Percentiles rank a stretch among this genome's conserved stretches.
These are phyloP conservation scores for Rossbeevera mucosa DNA, from an alignment of 768 basidiomycete species.

Conservation along the genomic window DNA sequence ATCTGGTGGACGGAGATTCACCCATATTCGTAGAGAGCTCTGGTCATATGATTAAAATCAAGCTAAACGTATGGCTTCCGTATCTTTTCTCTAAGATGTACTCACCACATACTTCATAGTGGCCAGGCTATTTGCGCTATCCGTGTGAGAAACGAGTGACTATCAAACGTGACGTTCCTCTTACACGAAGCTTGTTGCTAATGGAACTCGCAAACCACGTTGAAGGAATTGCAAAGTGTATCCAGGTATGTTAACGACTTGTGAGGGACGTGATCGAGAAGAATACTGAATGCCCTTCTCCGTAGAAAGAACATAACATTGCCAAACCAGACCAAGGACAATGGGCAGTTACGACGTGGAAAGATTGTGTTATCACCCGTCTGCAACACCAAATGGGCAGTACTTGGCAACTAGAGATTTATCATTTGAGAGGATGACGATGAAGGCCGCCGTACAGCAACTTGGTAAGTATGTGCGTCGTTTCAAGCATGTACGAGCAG, in stretches of 20 bases:
- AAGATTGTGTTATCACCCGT: conserved; percentile 36
- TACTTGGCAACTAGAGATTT: conserved; percentile 42
- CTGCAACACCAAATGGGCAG: conserved; percentile 38
- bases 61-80: conserved; percentile 29
- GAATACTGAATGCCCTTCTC: not conserved
- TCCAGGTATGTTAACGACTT: conserved; percentile 28
- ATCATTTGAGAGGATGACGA: conserved; percentile 22
- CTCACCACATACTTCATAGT: conserved; percentile 28
- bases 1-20: conserved; percentile 18
- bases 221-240: conserved; percentile 26
- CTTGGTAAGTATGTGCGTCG: conserved; percentile 4
- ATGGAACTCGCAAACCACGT: conserved; percentile 29
- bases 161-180: conserved; percentile 28
- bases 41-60: conserved; percentile 33
- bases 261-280: not conserved
- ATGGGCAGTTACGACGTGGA: conserved; percentile 35
- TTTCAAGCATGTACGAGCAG: conserved; percentile 7
- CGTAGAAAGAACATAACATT: conserved; percentile 24
- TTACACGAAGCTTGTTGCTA: conserved; percentile 32
- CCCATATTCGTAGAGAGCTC: conserved; percentile 17
- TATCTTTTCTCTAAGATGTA: not conserved
- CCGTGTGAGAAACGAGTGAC: conserved; percentile 36
- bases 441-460: conserved; percentile 1
- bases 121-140: conserved; percentile 45
- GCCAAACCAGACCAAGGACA: conserved; percentile 35